Evolutionary conservation across 805 yeast genomes (phyloP).

Genomic region (Starmerella apicola): DNA sequence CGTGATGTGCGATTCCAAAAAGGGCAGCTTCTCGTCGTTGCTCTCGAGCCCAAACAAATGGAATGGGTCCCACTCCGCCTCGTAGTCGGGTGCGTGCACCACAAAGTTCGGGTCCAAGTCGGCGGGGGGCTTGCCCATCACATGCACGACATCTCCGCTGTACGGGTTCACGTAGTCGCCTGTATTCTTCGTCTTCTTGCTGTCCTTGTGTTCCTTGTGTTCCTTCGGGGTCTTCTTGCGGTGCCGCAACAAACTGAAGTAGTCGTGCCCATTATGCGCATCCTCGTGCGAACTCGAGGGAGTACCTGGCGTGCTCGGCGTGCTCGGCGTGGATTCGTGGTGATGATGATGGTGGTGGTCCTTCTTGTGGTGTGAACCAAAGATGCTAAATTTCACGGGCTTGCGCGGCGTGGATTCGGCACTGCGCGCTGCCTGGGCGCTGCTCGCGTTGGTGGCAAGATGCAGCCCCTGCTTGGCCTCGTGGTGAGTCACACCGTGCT

Average conservation of each 20-base stretch:
- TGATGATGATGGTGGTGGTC: neutral
- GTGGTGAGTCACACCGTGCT: conserved; percentile 7
- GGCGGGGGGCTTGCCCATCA: conserved; percentile 3
- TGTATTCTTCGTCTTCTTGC: neutral
- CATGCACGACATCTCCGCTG: neutral
- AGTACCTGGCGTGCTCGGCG: neutral
- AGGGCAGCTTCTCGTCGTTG: conserved; percentile 25
- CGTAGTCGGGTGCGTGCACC: conserved; percentile 17
- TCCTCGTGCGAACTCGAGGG: neutral
- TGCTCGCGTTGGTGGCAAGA: too few species aligned
- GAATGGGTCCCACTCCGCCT: conserved; percentile 20
- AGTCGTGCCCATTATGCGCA: neutral
- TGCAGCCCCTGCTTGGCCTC: too few species aligned
- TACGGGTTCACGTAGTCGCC: neutral
- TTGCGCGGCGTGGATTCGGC: too few species aligned
- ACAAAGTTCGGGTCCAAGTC: conserved; percentile 14
- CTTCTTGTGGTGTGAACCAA: conserved; percentile 2
- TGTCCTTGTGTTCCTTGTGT: neutral
- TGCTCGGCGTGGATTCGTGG: neutral
- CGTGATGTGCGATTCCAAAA: conserved; percentile 34
- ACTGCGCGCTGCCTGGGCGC: too few species aligned
- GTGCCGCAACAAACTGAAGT: conserved; percentile 1
- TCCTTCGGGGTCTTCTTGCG: conserved; percentile 1
- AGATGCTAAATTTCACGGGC: conserved; percentile 1
- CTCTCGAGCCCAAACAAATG: conserved; percentile 15